Evolutionary conservation across 805 yeast species (phyloP).

Genomic region (Candida multigemmis): DNA sequence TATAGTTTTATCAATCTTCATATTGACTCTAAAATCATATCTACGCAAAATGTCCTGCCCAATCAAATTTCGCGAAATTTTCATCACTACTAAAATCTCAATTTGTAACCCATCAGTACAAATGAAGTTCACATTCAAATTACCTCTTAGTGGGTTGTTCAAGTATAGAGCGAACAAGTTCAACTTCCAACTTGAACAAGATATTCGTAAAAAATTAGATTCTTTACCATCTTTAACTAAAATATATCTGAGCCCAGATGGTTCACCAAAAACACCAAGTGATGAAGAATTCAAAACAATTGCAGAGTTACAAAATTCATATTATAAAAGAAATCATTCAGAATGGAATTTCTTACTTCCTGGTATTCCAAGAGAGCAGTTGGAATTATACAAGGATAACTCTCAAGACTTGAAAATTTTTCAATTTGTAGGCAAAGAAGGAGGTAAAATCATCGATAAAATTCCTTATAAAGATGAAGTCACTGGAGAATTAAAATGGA

Average conservation of each 20-base stretch:
- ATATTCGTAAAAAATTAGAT: conserved; percentile 53
- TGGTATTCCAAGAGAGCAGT: conserved; percentile 45
- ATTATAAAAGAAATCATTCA: conserved; percentile 47
- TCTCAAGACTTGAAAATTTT: conserved; percentile 50
- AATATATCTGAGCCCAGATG: conserved; percentile 68
- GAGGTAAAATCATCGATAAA: conserved; percentile 66
- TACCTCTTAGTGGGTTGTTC: conserved; percentile 29
- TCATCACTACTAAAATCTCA: too few relatives aligned
- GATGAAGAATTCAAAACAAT: conserved; percentile 66
- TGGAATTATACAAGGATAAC: conserved; percentile 50
- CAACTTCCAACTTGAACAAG: conserved; percentile 46
- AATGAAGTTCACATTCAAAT: conserved; percentile 34
- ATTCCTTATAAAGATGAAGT: conserved; percentile 74
- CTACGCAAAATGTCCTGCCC: too few relatives aligned
- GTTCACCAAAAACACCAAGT: conserved; percentile 58
- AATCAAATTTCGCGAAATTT: too few relatives aligned
- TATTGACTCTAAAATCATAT: too few relatives aligned
- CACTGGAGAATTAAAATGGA: conserved; percentile 75
- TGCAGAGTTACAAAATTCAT: conserved; percentile 59
- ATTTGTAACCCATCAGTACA: conserved; percentile 2
- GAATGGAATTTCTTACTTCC: conserved; percentile 37
- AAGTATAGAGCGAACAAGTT: conserved; percentile 29
- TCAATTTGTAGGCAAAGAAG: conserved; percentile 39
- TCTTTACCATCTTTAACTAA: conserved; percentile 56
- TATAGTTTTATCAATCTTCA: too few relatives aligned